Base-by-base conservation (phyloP, 2,329 filamentous ascomycete genomes). In the Moelleriella libera region DNA sequence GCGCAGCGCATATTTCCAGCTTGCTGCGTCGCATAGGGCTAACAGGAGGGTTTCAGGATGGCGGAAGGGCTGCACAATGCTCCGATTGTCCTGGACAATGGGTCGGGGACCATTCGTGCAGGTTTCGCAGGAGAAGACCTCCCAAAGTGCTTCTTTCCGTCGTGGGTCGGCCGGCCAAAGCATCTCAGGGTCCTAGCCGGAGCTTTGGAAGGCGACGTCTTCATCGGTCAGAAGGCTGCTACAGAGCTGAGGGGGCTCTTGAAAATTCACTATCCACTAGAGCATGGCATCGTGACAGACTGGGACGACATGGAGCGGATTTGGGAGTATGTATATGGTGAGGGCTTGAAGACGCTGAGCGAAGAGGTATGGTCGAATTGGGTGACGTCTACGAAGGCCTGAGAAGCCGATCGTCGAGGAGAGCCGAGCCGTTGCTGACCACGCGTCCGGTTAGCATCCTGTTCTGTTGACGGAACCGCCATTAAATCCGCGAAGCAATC, bases 301-400 rank as follows among this genome's bases (percentile, higher is more conserved):
- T 98, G 92, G 92, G 92, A 97, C 63, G 92, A 98, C 62, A 98
- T 98, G 92, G 92, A 98, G 72, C 82, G 88, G 70, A 98, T 98
- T 68, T 98, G 92, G 92, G 86, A 94, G 59, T 92, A 94, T 61
- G 88, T 98, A 47, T 98, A 97, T 64, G 86, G 86, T 49, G 90
- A 96, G 61, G 92, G 94, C 53, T 67, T 98, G 58, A 97, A 96
- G 72, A 95, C 90, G 45, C 75, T 96, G 62, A 96, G 89, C 66
- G 92, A 98, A 75, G 92, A 98, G 76, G 85, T 89, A 21, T 21
- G 21, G 2, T 21, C 21, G 21, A 21, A 21, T 21, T 21, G 21
- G 21, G 21, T 21, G 21, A 21, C 21, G 21, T 21, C 21, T 21
- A 21, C 21, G 21, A 21, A 21, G 21, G 21, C 21, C 34, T 4